These are phyloP conservation scores for Leptomonas seymouri DNA, from an alignment of 208 protist species.

Conservation along the genomic window DNA sequence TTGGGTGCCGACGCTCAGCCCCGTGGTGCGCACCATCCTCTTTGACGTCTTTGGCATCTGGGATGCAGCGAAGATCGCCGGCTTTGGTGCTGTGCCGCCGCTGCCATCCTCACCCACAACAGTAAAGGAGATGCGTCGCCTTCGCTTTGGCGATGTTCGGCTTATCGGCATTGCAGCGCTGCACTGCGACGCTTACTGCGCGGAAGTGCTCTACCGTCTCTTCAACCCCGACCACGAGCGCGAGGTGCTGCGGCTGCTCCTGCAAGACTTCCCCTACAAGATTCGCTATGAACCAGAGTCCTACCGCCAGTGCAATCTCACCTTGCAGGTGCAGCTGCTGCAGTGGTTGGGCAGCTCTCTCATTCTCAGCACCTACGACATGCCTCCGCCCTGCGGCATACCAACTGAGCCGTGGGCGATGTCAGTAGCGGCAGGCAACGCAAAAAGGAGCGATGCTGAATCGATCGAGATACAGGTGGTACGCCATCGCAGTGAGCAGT, in stretches of 20 bases:
- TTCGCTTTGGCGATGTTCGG: conserved; percentile 76
- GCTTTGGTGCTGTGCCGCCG: conserved; percentile 34
- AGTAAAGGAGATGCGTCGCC: conserved; percentile 25
- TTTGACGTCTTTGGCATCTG: conserved; percentile 75
- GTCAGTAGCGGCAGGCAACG: not conserved
- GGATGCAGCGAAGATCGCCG: conserved; percentile 48
- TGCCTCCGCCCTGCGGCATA: conserved; percentile 7
- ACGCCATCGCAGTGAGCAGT: conserved; percentile 58
- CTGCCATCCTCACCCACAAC: not conserved
- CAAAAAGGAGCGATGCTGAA: conserved; percentile 29
- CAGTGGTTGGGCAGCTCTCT: conserved; percentile 81
- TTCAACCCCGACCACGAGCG: conserved; percentile 78
- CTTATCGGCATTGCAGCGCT: conserved; percentile 67
- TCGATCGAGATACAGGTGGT: conserved; percentile 64
- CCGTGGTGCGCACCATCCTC: conserved; percentile 66
- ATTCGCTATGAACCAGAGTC: conserved; percentile 61
- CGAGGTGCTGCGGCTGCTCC: conserved; percentile 47
- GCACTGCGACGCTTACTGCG: conserved; percentile 46
- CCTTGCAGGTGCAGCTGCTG: conserved; percentile 59
- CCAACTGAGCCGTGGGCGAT: conserved; percentile 16
- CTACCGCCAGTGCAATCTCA: conserved; percentile 43
- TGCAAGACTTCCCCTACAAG: conserved; percentile 56
- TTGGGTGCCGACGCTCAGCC: conserved; percentile 61
- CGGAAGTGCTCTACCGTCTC: conserved; percentile 28
- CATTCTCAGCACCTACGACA: conserved; percentile 62